Conservation (phyloP, 257 asterid species). For the Solanum paucissectum region DNA sequence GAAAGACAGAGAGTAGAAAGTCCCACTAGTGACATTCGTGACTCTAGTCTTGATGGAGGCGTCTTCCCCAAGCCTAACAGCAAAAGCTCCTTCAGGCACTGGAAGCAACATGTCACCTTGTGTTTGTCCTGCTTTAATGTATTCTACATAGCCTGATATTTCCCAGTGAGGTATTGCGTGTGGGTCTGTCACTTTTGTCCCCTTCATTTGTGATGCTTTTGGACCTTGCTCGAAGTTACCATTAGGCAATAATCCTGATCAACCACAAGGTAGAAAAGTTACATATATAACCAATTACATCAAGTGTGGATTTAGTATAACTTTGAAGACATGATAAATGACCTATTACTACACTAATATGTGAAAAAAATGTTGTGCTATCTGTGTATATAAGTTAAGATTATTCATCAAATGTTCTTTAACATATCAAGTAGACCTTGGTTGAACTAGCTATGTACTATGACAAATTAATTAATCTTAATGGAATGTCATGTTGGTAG, state of each 20-base stretch:
- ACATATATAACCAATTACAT: not conserved
- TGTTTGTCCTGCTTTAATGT: slow-evolving; percentile 63
- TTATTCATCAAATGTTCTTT: not conserved
- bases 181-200: slow-evolving; percentile 42
- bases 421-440: not conserved
- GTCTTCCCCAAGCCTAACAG: slow-evolving; percentile 76
- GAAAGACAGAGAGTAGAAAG: slow-evolving; percentile 51
- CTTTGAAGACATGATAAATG: not conserved
- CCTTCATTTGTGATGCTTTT: slow-evolving; percentile 48
- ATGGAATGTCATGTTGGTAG: no score
- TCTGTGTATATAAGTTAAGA: not conserved
- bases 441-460: not conserved
- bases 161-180: slow-evolving; percentile 66
- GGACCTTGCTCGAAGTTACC: slow-evolving; percentile 79
- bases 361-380: not conserved
- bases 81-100: slow-evolving; percentile 75
- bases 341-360: not conserved
- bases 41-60: slow-evolving; percentile 52
- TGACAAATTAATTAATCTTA: not conserved
- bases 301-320: not conserved
- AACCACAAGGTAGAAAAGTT: not conserved
- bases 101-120: slow-evolving; percentile 80
- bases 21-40: slow-evolving; percentile 19
- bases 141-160: slow-evolving; percentile 60
- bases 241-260: slow-evolving; percentile 60